Percentiles rank a stretch among this genome's conserved stretches.
Conservation (phyloP, 1,284 basidiomycete genomes). For the Ustilago sp. region DNA sequence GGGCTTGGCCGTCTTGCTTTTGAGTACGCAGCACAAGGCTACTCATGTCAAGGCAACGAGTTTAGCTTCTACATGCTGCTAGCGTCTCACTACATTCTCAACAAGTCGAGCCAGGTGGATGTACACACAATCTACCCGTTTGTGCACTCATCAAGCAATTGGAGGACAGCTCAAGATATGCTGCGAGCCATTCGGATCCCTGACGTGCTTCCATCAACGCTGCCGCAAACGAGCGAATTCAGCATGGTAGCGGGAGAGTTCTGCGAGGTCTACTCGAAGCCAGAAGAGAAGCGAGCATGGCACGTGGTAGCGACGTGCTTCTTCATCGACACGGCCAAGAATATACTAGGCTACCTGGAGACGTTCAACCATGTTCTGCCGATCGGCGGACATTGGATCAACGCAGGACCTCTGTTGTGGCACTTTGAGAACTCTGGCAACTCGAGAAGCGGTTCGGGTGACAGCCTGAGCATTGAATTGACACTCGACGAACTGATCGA, state of each 20-base stretch:
- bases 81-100: conserved; percentile 67
- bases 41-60: conserved; percentile 66
- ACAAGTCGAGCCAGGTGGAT: conserved; percentile 48
- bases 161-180: conserved; percentile 59
- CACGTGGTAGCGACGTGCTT: conserved; percentile 93
- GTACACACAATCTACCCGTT: conserved; percentile 65
- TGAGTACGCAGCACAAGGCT: conserved; percentile 62
- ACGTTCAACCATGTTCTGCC: conserved; percentile 64
- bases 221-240: conserved; percentile 61
- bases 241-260: conserved; percentile 69
- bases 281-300: conserved; percentile 80
- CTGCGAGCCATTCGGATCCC: conserved; percentile 59
- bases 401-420: conserved; percentile 88
- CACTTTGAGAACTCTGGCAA: conserved; percentile 87
- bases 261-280: conserved; percentile 67
- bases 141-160: conserved; percentile 66
- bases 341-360: conserved; percentile 65
- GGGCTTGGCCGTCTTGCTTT: conserved; percentile 65
- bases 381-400: conserved; percentile 64
- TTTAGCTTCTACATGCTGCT: conserved; percentile 69
- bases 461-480: conserved; percentile 77
- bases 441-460: conserved; percentile 11
- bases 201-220: conserved; percentile 61
- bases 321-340: conserved; percentile 88
- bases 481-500: conserved; percentile 87